Percentiles rank a stretch among this genome's conserved stretches.
These are phyloP conservation scores for Cytospora schulzeri DNA, from an alignment of 2,329 filamentous ascomycete genomes.

Conservation along the genomic window DNA sequence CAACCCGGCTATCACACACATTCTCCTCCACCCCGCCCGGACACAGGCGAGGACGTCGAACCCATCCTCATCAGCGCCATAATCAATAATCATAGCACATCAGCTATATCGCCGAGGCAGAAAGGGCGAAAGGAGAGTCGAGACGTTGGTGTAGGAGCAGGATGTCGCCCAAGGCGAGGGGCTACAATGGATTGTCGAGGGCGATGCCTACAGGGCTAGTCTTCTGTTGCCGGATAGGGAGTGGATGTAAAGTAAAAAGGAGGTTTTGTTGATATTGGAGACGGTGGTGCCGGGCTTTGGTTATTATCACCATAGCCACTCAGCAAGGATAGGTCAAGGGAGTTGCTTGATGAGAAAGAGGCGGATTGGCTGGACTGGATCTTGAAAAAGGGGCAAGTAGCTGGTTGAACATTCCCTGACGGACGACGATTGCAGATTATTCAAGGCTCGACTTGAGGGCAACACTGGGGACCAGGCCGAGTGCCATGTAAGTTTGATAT, in stretches of 20 bases:
- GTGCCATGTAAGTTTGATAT: too few species aligned
- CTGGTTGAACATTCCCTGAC: not conserved
- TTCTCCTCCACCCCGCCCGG: too few species aligned
- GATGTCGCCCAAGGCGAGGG: constrained; percentile 61
- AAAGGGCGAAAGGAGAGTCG: constrained; percentile 44
- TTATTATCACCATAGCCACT: too few species aligned
- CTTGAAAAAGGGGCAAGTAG: constrained; percentile 35
- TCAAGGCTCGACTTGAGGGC: not conserved
- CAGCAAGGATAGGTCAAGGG: constrained; percentile 48
- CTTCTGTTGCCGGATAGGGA: constrained; percentile 54
- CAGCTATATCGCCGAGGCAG: too few species aligned
- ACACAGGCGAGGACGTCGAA: too few species aligned
- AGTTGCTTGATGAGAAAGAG: constrained; percentile 54
- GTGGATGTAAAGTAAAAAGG: constrained; percentile 39
- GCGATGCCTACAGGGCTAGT: constrained; percentile 66
- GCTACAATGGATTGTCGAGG: constrained; percentile 70
- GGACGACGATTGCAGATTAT: too few species aligned
- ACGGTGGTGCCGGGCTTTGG: constrained; percentile 70
- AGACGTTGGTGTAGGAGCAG: constrained; percentile 65
- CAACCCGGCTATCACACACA: too few species aligned
- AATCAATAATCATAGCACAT: too few species aligned
- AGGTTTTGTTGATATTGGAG: constrained; percentile 66
- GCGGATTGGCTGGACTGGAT: constrained; percentile 51
- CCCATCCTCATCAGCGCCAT: too few species aligned
- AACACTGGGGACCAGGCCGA: not conserved